Evolutionary conservation across 208 protist genomes (phyloP).

Genomic region (Trichomonas vaginalis): DNA sequence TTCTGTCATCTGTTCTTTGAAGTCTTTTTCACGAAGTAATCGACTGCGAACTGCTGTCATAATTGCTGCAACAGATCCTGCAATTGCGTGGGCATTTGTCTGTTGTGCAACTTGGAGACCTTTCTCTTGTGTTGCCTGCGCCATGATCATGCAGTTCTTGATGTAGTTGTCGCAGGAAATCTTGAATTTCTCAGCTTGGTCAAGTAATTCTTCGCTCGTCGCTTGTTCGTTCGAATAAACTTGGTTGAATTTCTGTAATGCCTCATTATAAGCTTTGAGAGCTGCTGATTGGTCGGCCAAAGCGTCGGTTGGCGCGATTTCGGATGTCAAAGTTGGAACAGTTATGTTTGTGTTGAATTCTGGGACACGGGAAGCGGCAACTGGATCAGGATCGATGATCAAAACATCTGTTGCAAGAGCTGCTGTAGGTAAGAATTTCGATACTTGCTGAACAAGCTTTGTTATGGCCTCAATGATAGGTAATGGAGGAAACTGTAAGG

Average conservation of each 20-base stretch:
- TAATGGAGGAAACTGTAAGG: neutral
- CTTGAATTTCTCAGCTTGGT: neutral
- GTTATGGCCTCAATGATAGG: neutral
- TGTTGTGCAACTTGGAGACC: neutral
- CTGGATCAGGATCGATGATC: neutral
- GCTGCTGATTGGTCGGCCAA: neutral
- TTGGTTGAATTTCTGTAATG: neutral
- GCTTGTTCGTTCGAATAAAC: neutral
- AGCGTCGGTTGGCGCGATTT: neutral
- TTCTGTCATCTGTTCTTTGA: neutral
- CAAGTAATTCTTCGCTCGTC: neutral
- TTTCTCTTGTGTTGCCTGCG: neutral
- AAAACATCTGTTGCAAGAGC: neutral
- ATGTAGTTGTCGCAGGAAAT: neutral
- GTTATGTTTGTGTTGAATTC: neutral
- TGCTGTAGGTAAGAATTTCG: neutral
- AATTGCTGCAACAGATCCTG: neutral
- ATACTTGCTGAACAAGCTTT: neutral
- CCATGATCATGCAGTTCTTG: neutral
- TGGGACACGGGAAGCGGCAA: neutral
- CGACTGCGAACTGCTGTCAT: neutral
- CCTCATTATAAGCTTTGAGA: neutral
- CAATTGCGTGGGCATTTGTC: neutral
- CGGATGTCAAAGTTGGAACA: neutral
- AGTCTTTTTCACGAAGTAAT: neutral